These are phyloP conservation scores for Melocanna baccifera DNA, from an alignment of 176 grass and related monocot genomes.

Conservation along the genomic window DNA sequence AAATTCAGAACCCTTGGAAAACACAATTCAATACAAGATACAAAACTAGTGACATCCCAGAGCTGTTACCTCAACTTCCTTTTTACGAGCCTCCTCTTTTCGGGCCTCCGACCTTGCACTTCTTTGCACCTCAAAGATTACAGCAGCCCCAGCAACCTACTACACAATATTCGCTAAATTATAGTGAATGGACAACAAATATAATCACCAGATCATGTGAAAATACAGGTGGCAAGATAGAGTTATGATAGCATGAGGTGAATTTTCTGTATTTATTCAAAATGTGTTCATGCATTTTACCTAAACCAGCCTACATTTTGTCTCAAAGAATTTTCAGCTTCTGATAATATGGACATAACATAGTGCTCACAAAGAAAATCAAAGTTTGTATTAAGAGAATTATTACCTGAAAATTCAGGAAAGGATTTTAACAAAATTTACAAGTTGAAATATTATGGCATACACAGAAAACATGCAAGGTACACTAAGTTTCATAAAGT, in stretches of 20 bases:
- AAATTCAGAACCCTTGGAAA: neutral
- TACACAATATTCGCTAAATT: slow-evolving; percentile 29
- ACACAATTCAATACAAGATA: neutral
- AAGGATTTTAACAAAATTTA: neutral
- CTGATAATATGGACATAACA: neutral
- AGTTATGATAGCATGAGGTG: neutral
- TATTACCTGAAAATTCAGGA: neutral
- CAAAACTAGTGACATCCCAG: neutral
- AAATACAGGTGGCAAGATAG: neutral
- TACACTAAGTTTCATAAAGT: neutral
- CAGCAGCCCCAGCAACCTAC: slow-evolving; percentile 62
- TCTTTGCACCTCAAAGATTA: slow-evolving; percentile 78
- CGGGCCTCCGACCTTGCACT: slow-evolving; percentile 63
- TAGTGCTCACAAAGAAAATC: neutral
- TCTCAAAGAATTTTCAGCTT: neutral
- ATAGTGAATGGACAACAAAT: neutral
- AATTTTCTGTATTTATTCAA: neutral
- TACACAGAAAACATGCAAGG: neutral
- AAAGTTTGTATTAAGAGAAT: neutral
- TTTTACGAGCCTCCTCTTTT: slow-evolving; percentile 58
- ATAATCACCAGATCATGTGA: neutral
- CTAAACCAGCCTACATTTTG: neutral
- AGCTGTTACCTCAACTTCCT: slow-evolving; percentile 63
- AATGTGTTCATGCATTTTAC: neutral
- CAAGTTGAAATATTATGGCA: neutral